Conservation (phyloP, 768 basidiomycete genomes). For the Suillus lakei region DNA sequence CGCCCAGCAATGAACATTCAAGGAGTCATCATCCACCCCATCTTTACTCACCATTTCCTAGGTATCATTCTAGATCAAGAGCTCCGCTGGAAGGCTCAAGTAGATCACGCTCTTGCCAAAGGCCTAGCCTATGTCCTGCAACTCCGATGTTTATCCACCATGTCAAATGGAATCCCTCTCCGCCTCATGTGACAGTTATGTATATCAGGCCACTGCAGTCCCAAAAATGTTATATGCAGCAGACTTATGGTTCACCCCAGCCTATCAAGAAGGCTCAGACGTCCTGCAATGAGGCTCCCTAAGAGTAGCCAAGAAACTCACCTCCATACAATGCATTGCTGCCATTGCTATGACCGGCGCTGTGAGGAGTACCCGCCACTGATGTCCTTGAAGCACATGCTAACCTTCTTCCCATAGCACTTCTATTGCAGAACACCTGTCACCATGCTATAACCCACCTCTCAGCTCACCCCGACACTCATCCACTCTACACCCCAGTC, state of each 20-base stretch:
- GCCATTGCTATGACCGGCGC: neutral
- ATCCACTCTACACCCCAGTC: neutral
- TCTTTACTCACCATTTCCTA: conserved; percentile 26
- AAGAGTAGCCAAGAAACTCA: neutral
- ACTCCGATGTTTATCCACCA: conserved; percentile 15
- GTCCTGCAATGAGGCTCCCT: neutral
- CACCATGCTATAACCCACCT: neutral
- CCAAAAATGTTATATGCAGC: conserved; percentile 32
- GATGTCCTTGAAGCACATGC: neutral
- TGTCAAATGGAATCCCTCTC: conserved; percentile 18
- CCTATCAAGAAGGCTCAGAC: neutral
- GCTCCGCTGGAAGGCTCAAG: conserved; percentile 18
- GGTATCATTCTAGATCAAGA: conserved; percentile 32
- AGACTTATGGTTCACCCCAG: neutral
- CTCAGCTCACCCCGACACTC: neutral
- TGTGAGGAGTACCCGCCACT: neutral
- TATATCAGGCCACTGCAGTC: conserved; percentile 28
- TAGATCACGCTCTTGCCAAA: conserved; percentile 12
- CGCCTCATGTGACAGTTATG: conserved; percentile 28
- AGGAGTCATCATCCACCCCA: neutral
- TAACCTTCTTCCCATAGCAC: neutral
- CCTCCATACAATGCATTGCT: neutral
- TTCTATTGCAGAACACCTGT: neutral
- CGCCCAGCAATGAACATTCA: conserved; percentile 9
- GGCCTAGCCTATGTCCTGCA: neutral